phyloP scores from a whole-genome alignment of 2,329 filamentous ascomycete genomes.

The Cladophialophora carrionii region DNA sequence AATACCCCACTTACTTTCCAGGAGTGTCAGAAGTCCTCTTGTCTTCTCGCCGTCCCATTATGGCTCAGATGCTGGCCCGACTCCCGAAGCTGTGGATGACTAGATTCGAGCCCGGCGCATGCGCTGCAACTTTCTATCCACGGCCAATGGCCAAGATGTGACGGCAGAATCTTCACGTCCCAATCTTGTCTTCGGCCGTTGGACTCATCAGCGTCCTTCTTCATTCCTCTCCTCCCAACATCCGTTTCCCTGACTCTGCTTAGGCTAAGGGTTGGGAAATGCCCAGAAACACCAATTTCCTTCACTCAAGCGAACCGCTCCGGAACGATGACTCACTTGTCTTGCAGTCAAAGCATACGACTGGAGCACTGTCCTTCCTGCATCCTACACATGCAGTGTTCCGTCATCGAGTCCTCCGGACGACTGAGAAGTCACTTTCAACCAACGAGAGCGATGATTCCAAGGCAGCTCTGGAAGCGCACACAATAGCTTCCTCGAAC shows the following conservation, averaged over 20 bases:
- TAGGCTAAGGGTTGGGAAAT: not conserved
- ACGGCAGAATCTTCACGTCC: not conserved
- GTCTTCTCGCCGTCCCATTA: not conserved
- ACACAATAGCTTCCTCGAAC: not conserved
- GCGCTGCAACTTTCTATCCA: not conserved
- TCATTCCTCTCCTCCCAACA: not conserved
- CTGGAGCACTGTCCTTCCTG: not conserved
- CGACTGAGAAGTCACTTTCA: not conserved
- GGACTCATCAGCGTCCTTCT: not conserved
- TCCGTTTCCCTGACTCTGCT: not conserved
- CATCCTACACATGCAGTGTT: conserved; percentile 3
- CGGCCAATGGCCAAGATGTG: not conserved
- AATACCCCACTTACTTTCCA: not conserved
- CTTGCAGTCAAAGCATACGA: not conserved
- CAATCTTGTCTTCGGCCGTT: not conserved
- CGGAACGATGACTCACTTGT: not conserved
- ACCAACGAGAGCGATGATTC: not conserved
- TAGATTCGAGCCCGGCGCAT: not conserved
- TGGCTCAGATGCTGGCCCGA: not conserved
- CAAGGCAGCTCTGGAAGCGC: not conserved
- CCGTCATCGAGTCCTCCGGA: not conserved
- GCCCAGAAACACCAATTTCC: not conserved
- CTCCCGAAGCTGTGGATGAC: not conserved
- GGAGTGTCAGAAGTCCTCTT: not conserved
- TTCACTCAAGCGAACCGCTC: not conserved